phyloP scores from a whole-genome alignment of 2,329 filamentous ascomycete species.

The Colletotrichum sp. region DNA sequence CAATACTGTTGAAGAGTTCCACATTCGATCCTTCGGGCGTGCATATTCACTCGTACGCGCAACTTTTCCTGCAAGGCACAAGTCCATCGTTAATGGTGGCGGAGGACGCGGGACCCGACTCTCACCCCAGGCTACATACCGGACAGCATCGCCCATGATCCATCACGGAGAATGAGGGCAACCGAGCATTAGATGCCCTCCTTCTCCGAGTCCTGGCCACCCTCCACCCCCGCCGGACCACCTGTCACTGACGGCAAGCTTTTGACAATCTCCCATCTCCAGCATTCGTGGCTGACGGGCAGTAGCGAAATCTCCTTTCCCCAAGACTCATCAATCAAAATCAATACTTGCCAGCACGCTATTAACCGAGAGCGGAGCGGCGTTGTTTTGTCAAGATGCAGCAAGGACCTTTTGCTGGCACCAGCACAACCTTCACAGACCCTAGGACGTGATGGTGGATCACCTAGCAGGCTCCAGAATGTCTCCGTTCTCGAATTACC shows the following conservation, averaged over 20 bases:
- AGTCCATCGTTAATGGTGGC: not conserved
- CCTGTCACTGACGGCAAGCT: not conserved
- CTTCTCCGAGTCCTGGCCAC: not conserved
- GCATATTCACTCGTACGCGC: not conserved
- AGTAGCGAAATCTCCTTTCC: not conserved
- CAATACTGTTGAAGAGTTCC: not conserved
- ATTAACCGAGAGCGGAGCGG: not conserved
- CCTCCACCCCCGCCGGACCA: not conserved
- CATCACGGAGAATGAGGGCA: not conserved
- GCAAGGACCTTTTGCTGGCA: constrained; percentile 1
- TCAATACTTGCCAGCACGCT: not conserved
- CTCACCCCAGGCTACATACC: not conserved
- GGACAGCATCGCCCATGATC: not conserved
- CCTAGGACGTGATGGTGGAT: not conserved
- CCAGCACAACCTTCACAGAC: not conserved
- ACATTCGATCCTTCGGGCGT: not conserved
- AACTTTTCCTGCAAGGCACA: not conserved
- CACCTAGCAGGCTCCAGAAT: not conserved
- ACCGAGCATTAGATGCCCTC: not conserved
- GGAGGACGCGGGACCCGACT: not conserved
- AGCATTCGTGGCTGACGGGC: not conserved
- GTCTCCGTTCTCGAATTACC: not conserved
- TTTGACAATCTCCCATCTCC: not conserved
- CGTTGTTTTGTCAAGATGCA: not conserved
- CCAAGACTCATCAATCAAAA: not conserved